Evolutionary conservation across 768 basidiomycete genomes (phyloP).

Genomic region (Pleurotus salmoneostramineus): DNA sequence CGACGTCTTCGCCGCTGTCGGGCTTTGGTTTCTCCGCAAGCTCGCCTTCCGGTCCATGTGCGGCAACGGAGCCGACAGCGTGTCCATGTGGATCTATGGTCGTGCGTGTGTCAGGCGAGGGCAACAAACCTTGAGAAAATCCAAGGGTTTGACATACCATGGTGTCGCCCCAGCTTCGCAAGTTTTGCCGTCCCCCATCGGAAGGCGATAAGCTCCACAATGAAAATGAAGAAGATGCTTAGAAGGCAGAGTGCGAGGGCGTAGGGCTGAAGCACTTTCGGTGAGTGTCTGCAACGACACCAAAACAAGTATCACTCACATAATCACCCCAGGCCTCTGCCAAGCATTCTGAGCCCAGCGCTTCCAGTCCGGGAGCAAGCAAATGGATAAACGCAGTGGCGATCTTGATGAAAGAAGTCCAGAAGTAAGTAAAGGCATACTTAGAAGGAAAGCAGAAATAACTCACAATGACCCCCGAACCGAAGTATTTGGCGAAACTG

Average conservation of each 20-base stretch:
- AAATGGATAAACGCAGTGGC: constrained; percentile 90
- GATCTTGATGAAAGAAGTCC: constrained; percentile 42
- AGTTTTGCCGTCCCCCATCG: constrained; percentile 80
- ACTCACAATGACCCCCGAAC: constrained; percentile 82
- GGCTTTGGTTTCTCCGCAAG: not conserved
- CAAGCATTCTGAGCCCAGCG: constrained; percentile 69
- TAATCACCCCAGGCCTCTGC: constrained; percentile 67
- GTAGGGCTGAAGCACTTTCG: constrained; percentile 54
- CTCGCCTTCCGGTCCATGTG: constrained; percentile 64
- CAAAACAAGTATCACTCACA: constrained; percentile 37
- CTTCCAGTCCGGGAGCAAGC: constrained; percentile 69
- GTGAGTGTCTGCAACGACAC: not conserved
- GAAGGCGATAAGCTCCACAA: constrained; percentile 83
- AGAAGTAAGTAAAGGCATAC: not conserved
- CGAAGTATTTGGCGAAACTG: constrained; percentile 88
- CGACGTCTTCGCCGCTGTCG: not conserved
- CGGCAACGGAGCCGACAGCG: constrained; percentile 50
- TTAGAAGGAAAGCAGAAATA: not conserved
- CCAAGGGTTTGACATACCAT: constrained; percentile 39
- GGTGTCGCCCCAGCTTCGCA: constrained; percentile 54
- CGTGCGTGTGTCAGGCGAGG: too few relatives aligned
- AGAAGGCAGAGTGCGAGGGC: constrained; percentile 76
- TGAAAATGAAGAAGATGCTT: constrained; percentile 81
- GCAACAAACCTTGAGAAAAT: not conserved
- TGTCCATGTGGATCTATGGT: constrained; percentile 65